A percentile compares a stretch with the other conserved stretches of the same genome.
These are phyloP conservation scores for Dacryopinax spathularia DNA, from an alignment of 768 basidiomycete genomes.

Conservation along the genomic window DNA sequence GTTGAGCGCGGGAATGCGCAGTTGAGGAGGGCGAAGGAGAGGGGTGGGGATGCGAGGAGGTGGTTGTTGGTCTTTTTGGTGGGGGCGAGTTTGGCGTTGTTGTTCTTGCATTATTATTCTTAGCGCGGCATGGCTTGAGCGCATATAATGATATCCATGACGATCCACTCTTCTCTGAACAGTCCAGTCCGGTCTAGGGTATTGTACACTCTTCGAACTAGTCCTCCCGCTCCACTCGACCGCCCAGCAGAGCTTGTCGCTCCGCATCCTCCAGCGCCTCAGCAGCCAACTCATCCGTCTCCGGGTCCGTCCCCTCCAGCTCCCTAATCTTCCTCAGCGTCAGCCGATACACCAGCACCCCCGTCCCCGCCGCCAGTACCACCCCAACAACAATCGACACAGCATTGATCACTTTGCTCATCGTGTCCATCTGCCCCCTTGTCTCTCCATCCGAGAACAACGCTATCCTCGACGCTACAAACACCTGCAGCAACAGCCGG, in stretches of 20 bases:
- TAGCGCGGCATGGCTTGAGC: neutral
- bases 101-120: constrained; percentile 86
- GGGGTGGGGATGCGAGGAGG: constrained; percentile 73
- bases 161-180: neutral
- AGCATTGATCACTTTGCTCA: constrained; percentile 51
- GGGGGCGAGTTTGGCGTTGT: constrained; percentile 75
- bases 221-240: neutral
- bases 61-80: constrained; percentile 86
- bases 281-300: constrained; percentile 40
- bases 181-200: too few species aligned
- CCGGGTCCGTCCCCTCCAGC: constrained; percentile 35
- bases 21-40: constrained; percentile 72
- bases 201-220: neutral
- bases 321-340: constrained; percentile 48
- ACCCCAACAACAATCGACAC: constrained; percentile 47
- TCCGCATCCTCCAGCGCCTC: constrained; percentile 45
- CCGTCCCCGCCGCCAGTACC: constrained; percentile 40
- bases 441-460: constrained; percentile 61
- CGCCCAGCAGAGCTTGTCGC: neutral
- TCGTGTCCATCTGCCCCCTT: constrained; percentile 61
- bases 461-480: constrained; percentile 65
- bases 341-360: constrained; percentile 55
- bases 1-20: constrained; percentile 85
- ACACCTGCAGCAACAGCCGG: constrained; percentile 55
- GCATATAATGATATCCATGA: neutral